Evolutionary conservation across 164 flowering plant species (phyloP).

Genomic region (Taxillus chinensis): DNA sequence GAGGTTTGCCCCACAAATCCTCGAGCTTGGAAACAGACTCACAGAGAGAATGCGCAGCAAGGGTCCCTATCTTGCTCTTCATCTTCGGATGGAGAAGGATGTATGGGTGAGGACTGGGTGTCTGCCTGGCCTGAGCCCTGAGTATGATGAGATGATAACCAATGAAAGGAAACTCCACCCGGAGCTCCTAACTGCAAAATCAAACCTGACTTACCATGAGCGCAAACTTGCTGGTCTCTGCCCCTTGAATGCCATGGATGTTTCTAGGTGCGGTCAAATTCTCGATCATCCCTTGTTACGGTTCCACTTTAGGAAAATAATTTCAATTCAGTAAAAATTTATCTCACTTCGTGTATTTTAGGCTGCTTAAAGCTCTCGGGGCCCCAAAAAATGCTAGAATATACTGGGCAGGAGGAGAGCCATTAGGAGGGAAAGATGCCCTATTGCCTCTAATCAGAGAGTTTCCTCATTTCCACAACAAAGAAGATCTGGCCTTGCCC

Average conservation of each 20-base stretch:
- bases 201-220: slow-evolving; percentile 86
- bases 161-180: slow-evolving; percentile 69
- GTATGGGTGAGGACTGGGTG: slow-evolving; percentile 99
- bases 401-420: slow-evolving; percentile 91
- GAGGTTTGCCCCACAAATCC: slow-evolving; percentile 62
- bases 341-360: slow-evolving; percentile 14
- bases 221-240: slow-evolving; percentile 92
- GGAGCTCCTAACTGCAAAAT: slow-evolving; percentile 77
- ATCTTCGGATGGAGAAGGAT: slow-evolving; percentile 94
- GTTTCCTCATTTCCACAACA: slow-evolving; percentile 77
- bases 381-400: slow-evolving; percentile 75
- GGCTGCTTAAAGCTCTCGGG: slow-evolving; percentile 92
- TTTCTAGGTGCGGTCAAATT: slow-evolving; percentile 43
- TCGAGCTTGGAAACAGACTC: slow-evolving; percentile 74
- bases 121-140: slow-evolving; percentile 72
- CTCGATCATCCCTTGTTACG: not conserved
- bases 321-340: not conserved
- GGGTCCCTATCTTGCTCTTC: slow-evolving; percentile 92
- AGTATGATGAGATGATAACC: slow-evolving; percentile 63
- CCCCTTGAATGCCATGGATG: slow-evolving; percentile 85
- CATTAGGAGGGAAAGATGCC: slow-evolving; percentile 83
- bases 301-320: not conserved
- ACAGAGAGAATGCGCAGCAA: slow-evolving; percentile 77
- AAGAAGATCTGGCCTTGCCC: slow-evolving; percentile 78
- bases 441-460: slow-evolving; percentile 56